These are phyloP conservation scores for Prunus fruticosa DNA, from an alignment of 306 rosid genomes.

Conservation along the genomic window DNA sequence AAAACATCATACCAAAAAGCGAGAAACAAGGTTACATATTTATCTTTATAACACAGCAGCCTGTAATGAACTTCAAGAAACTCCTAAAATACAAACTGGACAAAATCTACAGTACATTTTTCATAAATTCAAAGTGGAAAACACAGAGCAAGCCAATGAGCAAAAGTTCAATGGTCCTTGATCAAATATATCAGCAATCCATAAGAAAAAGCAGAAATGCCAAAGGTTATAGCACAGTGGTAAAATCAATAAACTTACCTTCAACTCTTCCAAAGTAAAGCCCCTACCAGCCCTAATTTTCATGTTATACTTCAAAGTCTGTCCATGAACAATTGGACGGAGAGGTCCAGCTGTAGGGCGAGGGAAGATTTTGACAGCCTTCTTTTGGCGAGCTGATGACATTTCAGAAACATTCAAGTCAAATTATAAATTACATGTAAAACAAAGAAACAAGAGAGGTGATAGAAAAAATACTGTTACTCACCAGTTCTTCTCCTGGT, in stretches of 20 bases:
- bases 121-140: background rate
- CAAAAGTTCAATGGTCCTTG: no score
- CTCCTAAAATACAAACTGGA: background rate
- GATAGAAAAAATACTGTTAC: background rate
- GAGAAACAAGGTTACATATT: background rate
- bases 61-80: background rate
- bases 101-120: background rate
- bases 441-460: background rate
- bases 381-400: constrained; percentile 47
- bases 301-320: constrained; percentile 61
- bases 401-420: background rate
- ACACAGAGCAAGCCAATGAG: background rate
- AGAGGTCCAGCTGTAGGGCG: constrained; percentile 56
- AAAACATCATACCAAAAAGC: background rate
- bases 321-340: constrained; percentile 56
- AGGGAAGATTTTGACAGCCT: constrained; percentile 57
- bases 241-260: constrained; percentile 18
- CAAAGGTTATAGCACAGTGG: accelerated
- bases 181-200: background rate
- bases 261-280: constrained; percentile 55
- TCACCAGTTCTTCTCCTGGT: constrained; percentile 52
- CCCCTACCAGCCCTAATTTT: constrained; percentile 62
- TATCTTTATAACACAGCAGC: background rate
- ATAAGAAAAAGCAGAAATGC: background rate
- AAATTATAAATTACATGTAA: background rate